Base-by-base conservation (phyloP, 192 early-diverging fungal species). In the Pilobolus umbonatus region DNA sequence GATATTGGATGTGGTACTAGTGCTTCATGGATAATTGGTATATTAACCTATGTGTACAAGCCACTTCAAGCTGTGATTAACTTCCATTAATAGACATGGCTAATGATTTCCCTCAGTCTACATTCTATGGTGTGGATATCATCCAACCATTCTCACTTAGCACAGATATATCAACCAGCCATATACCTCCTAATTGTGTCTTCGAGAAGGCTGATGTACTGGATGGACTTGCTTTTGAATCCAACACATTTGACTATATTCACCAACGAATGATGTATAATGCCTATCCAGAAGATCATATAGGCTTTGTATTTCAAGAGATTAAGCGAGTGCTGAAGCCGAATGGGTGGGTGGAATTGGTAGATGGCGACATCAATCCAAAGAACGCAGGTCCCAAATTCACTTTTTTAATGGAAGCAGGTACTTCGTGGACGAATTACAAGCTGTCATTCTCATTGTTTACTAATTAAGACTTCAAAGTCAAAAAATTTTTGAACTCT, bases 11-110 rank as follows among this genome's bases (percentile, higher is more conserved):
- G 48, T 29, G 63, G 63, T 31, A 14, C 22, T 15, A 50, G 35
- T 6, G 55, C 55, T 28, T 39, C 38, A 10, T 65, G 63, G 63
- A 29, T 43, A 14, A 22, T 44, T 29, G 63, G 63, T 65, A 65
- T 46, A 52, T 10, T 31, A 32, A 21, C 11, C 5, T 26, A 25
- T 6, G 0, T 46, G n/a, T n/a, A n/a, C n/a, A n/a, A n/a, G n/a
- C n/a, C n/a, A n/a, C n/a, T n/a, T n/a, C n/a, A n/a, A n/a, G n/a
- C n/a, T n/a, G 14, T 12, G 19, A 9, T 12, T 17, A 42, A 1
- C 14, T 15, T 21, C 0, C 24, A 21, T 8, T 17, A 31, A 30
- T 43, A 65, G 64, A 65, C 21, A 58, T 65, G 35, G 63, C 63
- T 0, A 32, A 46, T 14, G 63, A 65, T 31, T 65, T 57, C 26